Base-by-base conservation (phyloP, 805 yeast genomes). In the Myxozyma nipponensis region DNA sequence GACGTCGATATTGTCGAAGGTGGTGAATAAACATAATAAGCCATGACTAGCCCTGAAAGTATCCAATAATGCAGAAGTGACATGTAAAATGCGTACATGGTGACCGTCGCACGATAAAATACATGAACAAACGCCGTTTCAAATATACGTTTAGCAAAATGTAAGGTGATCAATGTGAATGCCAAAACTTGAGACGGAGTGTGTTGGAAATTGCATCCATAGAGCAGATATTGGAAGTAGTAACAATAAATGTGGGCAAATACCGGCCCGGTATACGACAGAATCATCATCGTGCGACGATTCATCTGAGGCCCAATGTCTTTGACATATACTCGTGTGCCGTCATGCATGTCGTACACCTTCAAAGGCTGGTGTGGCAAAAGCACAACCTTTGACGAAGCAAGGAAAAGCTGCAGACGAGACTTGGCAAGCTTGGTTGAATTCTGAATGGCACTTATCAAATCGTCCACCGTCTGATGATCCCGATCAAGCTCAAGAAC, bases 241-340 rank as follows among this genome's bases (percentile, higher is more conserved):
- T 80, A 90, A 49, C 84, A 71, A 15, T 86, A 50, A 1, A 87
- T 77, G 67, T 90, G 96, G 62, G 90, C 75, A 37, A 89, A 42
- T 50, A 93, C 72, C 7, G 98, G 98, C 2, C 98, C 98, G n/a
- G 87, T 60, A 66, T 91, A 91, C 69, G 93, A 98, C 55, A 87
- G 72, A 46, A 87, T 59, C 63, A 82, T 91, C 18, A 91, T 96
- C 3, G 87, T 76, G 69, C 85, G 79, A 96, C 97, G 91, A 2
- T 82, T 82, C 51, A 91, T 79, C 70, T 91, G 98, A 0, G 93
- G 91, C 17, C 62, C 56, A 13, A 52, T 40, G 39, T 52, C 57
- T 13, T 46, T 41, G 17, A 52, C 57, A 15, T 38, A 24, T 4
- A 52, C 53, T 13, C 53, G 44, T 6, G 57, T 52, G 37, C 57